A percentile compares a stretch with the other conserved stretches of the same genome.
Evolutionary conservation across 371 early-diverging fungal genomes (phyloP).

Genomic region (Batrachochytrium dendrobatidis): DNA sequence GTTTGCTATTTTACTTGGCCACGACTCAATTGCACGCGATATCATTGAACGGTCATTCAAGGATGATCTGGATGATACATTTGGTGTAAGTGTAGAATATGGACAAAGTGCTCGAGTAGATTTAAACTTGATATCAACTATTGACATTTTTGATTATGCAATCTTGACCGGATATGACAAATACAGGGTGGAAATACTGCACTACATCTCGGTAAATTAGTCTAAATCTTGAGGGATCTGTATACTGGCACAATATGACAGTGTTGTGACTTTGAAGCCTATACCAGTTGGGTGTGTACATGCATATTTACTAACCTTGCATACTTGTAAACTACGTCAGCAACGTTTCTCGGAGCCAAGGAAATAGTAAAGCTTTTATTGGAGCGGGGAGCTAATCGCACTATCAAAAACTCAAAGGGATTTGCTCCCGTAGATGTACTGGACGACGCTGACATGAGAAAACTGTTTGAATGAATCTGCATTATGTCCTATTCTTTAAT

Average conservation of each 20-base stretch:
- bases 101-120: neutral
- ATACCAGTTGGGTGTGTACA: neutral
- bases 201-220: slow-evolving; percentile 44
- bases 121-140: neutral
- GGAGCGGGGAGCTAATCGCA: slow-evolving; percentile 48
- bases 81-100: slow-evolving; percentile 28
- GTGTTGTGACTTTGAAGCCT: neutral
- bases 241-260: neutral
- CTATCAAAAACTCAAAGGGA: slow-evolving; percentile 41
- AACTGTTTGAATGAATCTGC: slow-evolving; percentile 12
- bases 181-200: slow-evolving; percentile 48
- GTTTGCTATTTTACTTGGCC: slow-evolving; percentile 46
- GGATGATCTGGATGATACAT: slow-evolving; percentile 39
- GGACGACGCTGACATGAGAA: slow-evolving; percentile 37
- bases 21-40: slow-evolving; percentile 54
- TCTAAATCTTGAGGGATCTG: neutral
- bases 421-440: slow-evolving; percentile 42
- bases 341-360: slow-evolving; percentile 46
- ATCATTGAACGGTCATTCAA: slow-evolving; percentile 54
- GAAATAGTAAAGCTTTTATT: slow-evolving; percentile 47
- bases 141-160: neutral
- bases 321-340: slow-evolving; percentile 12
- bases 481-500: neutral
- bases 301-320: neutral
- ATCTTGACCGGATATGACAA: neutral